These are phyloP conservation scores for Scutellaria minor DNA, from an alignment of 257 asterid genomes.

Conservation along the genomic window DNA sequence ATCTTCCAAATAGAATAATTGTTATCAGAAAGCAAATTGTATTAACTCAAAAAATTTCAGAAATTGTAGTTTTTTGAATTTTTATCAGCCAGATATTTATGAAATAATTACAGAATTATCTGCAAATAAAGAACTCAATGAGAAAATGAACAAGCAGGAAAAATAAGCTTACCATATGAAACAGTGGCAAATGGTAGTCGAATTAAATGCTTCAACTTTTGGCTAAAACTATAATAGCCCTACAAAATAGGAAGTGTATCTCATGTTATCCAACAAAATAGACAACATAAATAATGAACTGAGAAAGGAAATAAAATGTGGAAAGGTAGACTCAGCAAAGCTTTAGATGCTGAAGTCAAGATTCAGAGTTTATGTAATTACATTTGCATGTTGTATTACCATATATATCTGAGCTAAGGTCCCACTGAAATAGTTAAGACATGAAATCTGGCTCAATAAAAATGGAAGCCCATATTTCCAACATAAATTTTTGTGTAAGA, in stretches of 20 bases:
- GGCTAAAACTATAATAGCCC: constrained; percentile 98
- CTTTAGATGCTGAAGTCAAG: constrained; percentile 19
- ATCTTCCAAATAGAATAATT: not conserved
- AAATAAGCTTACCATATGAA: constrained; percentile 71
- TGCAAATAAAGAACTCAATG: constrained; percentile 11
- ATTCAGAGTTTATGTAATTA: not conserved
- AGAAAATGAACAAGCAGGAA: constrained; percentile 22
- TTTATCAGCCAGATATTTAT: constrained; percentile 1
- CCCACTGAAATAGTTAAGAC: constrained; percentile 16
- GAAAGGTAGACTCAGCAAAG: constrained; percentile 19
- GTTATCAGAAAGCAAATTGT: constrained; percentile 8
- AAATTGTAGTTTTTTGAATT: not conserved
- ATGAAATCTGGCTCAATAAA: constrained; percentile 8
- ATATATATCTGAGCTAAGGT: constrained; percentile 19
- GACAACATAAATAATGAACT: constrained; percentile 24
- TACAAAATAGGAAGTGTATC: constrained; percentile 47
- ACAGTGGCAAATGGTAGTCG: constrained; percentile 89
- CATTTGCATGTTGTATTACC: constrained; percentile 32
- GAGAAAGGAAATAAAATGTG: constrained; percentile 20
- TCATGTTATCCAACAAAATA: constrained; percentile 36
- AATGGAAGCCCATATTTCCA: constrained; percentile 22
- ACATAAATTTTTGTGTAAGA: constrained; percentile 19
- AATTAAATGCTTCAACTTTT: constrained; percentile 89
- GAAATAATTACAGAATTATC: constrained; percentile 21
- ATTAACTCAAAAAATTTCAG: constrained; percentile 3